These are phyloP conservation scores for Theileria luwenshuni DNA, from an alignment of 169 alveolate genomes.

Conservation along the genomic window DNA sequence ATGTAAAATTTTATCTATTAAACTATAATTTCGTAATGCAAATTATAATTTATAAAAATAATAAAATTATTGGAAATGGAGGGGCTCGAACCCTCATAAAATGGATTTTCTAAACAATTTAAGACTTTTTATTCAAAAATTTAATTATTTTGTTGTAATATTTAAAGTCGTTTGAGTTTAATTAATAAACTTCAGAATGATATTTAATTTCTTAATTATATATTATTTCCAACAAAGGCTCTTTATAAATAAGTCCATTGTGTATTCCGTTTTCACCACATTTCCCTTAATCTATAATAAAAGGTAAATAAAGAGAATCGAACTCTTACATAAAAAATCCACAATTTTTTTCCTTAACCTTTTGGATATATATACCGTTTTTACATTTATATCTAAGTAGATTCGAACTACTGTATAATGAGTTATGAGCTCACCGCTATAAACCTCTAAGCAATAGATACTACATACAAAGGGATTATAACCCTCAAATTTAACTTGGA, in stretches of 20 bases:
- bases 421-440: slow-evolving; percentile 54
- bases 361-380: slow-evolving; percentile 57
- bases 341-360: slow-evolving; percentile 52
- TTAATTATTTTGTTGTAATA: slow-evolving; percentile 6
- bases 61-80: slow-evolving; percentile 43
- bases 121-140: slow-evolving; percentile 16
- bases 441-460: slow-evolving; percentile 41
- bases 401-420: slow-evolving; percentile 43
- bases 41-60: not conserved
- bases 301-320: slow-evolving; percentile 46
- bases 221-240: no score
- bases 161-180: slow-evolving; percentile 2
- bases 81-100: slow-evolving; percentile 57
- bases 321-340: slow-evolving; percentile 51
- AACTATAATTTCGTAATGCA: slow-evolving; percentile 31
- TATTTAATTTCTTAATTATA: slow-evolving; percentile 5
- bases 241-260: slow-evolving; percentile 34
- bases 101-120: slow-evolving; percentile 42
- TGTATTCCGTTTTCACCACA: slow-evolving; percentile 58
- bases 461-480: slow-evolving; percentile 40
- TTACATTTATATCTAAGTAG: slow-evolving; percentile 16
- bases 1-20: slow-evolving; percentile 49
- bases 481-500: slow-evolving; percentile 39
- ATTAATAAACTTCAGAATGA: slow-evolving; percentile 2
- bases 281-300: slow-evolving; percentile 22